Percentiles rank a stretch among this genome's conserved stretches.
Conservation (phyloP, 2,329 filamentous ascomycete genomes). For the Colletotrichum sp. region DNA sequence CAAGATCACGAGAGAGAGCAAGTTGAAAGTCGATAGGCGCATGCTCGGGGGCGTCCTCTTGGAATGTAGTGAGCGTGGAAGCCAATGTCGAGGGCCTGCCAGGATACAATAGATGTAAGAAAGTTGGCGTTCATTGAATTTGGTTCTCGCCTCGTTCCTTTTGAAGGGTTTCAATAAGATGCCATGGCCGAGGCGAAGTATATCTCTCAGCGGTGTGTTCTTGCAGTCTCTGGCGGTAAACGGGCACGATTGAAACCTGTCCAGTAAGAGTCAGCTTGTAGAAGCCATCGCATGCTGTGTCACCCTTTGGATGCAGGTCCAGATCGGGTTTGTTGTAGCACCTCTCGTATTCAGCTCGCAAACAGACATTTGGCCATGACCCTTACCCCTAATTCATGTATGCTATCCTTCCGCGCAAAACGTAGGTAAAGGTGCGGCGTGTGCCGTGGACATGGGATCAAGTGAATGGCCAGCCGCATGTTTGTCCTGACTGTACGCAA, state of each 20-base stretch:
- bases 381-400: not conserved
- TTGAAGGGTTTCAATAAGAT: rapidly evolving
- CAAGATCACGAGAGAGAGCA: not conserved
- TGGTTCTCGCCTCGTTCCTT: rapidly evolving
- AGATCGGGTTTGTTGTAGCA: not conserved
- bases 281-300: not conserved
- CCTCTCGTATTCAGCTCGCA: not conserved
- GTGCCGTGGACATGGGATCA: too few species aligned
- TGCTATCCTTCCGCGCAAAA: not conserved
- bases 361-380: rapidly evolving
- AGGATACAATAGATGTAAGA: rapidly evolving
- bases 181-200: not conserved
- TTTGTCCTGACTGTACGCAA: not conserved
- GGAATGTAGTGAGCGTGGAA: rapidly evolving
- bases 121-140: rapidly evolving
- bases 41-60: rapidly evolving
- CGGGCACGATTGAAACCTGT: not conserved
- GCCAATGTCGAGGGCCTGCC: rapidly evolving
- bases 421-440: not conserved
- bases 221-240: not conserved
- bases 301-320: not conserved
- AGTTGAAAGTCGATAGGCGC: not conserved
- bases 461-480: not conserved
- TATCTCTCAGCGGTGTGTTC: not conserved
- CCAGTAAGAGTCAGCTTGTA: rapidly evolving